Percentiles rank a stretch among this genome's conserved stretches.
Evolutionary conservation across 768 basidiomycete species (phyloP).

Genomic region (Phylloporus sp.): DNA sequence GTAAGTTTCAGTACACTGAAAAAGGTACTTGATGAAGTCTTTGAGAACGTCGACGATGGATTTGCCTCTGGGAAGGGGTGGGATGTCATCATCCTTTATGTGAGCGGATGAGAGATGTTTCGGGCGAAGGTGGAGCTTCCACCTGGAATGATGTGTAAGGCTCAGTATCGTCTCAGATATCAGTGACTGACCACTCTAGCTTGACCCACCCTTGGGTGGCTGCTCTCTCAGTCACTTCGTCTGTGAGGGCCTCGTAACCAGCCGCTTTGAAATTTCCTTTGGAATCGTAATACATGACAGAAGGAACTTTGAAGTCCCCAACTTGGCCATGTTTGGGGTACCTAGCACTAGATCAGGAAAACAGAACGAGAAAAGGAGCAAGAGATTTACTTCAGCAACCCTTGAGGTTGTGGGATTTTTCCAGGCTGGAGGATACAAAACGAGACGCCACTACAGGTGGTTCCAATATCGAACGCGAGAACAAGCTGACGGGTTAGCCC

Average conservation of each 20-base stretch:
- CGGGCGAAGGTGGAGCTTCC: slow-evolving; percentile 38
- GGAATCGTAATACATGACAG: slow-evolving; percentile 42
- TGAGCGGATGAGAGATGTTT: slow-evolving; percentile 25
- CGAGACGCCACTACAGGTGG: slow-evolving; percentile 35
- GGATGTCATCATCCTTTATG: slow-evolving; percentile 29
- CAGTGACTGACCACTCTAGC: slow-evolving; percentile 36
- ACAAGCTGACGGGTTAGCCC: slow-evolving; percentile 33
- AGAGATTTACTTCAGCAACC: slow-evolving; percentile 13
- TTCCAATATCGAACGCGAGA: slow-evolving; percentile 37
- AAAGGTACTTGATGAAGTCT: slow-evolving; percentile 44
- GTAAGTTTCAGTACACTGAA: slow-evolving; percentile 38
- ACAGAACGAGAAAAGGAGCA: not conserved
- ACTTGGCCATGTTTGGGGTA: slow-evolving; percentile 38
- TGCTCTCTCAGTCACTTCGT: slow-evolving; percentile 33
- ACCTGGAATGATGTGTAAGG: slow-evolving; percentile 13
- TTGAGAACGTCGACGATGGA: slow-evolving; percentile 36
- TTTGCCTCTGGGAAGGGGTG: slow-evolving; percentile 39
- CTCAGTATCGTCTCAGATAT: not conserved
- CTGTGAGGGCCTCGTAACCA: slow-evolving; percentile 40
- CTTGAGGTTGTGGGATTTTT: slow-evolving; percentile 20
- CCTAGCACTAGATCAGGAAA: slow-evolving; percentile 11
- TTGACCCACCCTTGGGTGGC: slow-evolving; percentile 40
- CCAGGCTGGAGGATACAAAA: slow-evolving; percentile 37
- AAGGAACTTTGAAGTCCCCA: slow-evolving; percentile 43
- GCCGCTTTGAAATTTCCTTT: slow-evolving; percentile 34